Conservation (phyloP, 2,329 filamentous ascomycete genomes). For the Trichoderma simmonsii region DNA sequence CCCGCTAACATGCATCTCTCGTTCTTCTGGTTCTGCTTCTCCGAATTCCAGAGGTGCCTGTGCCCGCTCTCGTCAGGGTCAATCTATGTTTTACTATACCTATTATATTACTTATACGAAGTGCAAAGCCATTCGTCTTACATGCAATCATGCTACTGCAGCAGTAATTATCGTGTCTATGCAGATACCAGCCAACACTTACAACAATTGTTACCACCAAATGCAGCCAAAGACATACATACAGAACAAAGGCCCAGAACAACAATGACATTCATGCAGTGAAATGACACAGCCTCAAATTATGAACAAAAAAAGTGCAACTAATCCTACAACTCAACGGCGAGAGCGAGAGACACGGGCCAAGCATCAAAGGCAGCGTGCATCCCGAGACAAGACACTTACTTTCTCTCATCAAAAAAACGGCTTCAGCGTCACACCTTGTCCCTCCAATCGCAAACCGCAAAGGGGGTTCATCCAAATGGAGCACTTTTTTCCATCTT, state of each 20-base stretch:
- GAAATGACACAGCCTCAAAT: too few relatives aligned
- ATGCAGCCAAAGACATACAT: neutral
- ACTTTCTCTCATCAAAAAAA: neutral
- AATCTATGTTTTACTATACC: neutral
- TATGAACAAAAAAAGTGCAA: too few relatives aligned
- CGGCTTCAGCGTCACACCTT: neutral
- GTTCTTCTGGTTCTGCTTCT: neutral
- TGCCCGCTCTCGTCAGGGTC: neutral
- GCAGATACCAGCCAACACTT: neutral
- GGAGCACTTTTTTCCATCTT: too few relatives aligned
- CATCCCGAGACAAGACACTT: constrained; percentile 1
- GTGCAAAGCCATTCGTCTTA: neutral
- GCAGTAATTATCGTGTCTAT: neutral
- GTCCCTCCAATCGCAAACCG: neutral
- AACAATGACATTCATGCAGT: neutral
- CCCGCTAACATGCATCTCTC: neutral
- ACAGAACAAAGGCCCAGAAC: neutral
- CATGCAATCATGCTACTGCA: neutral
- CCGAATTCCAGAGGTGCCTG: neutral
- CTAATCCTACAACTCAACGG: neutral
- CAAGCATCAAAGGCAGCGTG: constrained; percentile 1
- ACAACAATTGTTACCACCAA: neutral
- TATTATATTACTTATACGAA: neutral
- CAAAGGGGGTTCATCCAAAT: too few relatives aligned
- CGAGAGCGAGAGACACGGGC: constrained; percentile 4